phyloP scores from a whole-genome alignment of 495 filamentous ascomycete species.

The Penicillium verhagenii region DNA sequence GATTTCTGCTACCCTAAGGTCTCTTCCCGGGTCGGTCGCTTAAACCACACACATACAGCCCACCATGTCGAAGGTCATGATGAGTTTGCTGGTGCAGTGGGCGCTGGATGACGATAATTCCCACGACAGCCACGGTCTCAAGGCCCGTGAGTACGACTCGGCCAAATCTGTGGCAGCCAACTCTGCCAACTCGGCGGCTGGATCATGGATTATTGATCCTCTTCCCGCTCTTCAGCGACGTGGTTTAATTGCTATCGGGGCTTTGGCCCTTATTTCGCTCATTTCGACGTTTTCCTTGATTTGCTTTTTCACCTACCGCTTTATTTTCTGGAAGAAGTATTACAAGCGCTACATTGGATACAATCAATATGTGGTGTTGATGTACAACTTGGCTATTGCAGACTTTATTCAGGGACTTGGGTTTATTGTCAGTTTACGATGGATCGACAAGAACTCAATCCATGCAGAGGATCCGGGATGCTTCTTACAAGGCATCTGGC shows the following conservation, averaged over 20 bases:
- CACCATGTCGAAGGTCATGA: slow-evolving; percentile 5
- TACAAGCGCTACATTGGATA: slow-evolving; percentile 36
- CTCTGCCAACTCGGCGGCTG: slow-evolving; percentile 15
- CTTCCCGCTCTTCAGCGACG: slow-evolving; percentile 41
- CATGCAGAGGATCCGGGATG: slow-evolving; percentile 51
- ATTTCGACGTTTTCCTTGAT: slow-evolving; percentile 47
- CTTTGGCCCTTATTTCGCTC: slow-evolving; percentile 55
- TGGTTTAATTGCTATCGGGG: slow-evolving; percentile 49
- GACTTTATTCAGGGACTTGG: slow-evolving; percentile 64
- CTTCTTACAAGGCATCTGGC: slow-evolving; percentile 63
- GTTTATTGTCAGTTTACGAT: slow-evolving; percentile 59
- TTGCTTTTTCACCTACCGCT: slow-evolving; percentile 48
- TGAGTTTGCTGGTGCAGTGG: slow-evolving; percentile 11
- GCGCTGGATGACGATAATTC: not conserved
- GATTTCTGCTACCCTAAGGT: not conserved
- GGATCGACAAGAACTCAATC: slow-evolving; percentile 52
- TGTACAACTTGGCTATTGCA: slow-evolving; percentile 67
- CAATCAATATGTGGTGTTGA: slow-evolving; percentile 69
- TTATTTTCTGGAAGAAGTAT: slow-evolving; percentile 49
- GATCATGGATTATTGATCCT: slow-evolving; percentile 30
- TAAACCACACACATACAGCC: not conserved
- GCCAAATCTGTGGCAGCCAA: slow-evolving; percentile 10
- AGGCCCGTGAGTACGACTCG: slow-evolving; percentile 8
- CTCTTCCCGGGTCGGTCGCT: not conserved
- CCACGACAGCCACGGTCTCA: not conserved